phyloP scores from a whole-genome alignment of 305 asterid species.

The Lippia alba region DNA sequence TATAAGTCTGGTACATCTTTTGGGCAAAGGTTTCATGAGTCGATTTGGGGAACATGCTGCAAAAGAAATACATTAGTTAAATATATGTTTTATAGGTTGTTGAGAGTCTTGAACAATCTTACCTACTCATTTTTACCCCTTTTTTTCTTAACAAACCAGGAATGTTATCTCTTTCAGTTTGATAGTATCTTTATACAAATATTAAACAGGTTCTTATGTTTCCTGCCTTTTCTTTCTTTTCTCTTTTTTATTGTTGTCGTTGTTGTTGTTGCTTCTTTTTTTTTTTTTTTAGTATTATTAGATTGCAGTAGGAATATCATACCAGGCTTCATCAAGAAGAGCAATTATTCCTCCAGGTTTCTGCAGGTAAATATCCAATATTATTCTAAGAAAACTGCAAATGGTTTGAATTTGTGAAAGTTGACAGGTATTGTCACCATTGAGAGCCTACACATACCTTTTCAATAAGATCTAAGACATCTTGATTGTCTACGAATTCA shows the following conservation, averaged over 20 bases:
- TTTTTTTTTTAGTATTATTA: not conserved
- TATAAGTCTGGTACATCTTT: conserved; percentile 97
- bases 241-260: too few species aligned
- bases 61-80: conserved; percentile 41
- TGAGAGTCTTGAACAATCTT: not conserved
- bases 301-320: conserved; percentile 41
- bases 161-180: not conserved
- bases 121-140: not conserved
- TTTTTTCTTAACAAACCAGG: not conserved
- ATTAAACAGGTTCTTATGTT: conserved; percentile 24
- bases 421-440: conserved; percentile 11
- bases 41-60: conserved; percentile 98
- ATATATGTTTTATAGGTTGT: not conserved
- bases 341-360: conserved; percentile 99
- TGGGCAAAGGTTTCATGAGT: conserved; percentile 97
- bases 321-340: conserved; percentile 99
- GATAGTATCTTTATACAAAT: not conserved
- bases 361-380: conserved; percentile 56
- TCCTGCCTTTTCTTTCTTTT: conserved; percentile 14
- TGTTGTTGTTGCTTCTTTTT: too few species aligned
- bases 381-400: conserved; percentile 31
- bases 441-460: conserved; percentile 53
- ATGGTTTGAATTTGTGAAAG: conserved; percentile 27
- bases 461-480: conserved; percentile 90
- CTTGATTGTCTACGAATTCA: conserved; percentile 94